Percentiles rank a stretch among this genome's conserved stretches.
Evolutionary conservation across 2,329 filamentous ascomycete species (phyloP).

Genomic region (Thielaviopsis populi): DNA sequence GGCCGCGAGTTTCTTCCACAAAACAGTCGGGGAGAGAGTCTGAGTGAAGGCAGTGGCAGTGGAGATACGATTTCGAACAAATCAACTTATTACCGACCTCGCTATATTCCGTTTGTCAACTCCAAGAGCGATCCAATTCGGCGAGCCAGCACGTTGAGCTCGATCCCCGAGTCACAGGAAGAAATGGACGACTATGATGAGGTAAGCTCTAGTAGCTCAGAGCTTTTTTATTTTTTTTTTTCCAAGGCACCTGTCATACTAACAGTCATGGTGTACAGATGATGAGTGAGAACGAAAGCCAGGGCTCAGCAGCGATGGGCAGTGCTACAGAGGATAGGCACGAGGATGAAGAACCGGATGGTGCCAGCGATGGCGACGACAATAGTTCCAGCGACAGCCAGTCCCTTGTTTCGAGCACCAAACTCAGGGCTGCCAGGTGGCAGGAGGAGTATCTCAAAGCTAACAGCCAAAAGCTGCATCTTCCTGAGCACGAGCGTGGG

Average conservation of each 20-base stretch:
- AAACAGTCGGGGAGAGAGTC: neutral
- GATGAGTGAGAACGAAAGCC: neutral
- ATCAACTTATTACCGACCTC: conserved; percentile 8
- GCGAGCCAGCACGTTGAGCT: conserved; percentile 11
- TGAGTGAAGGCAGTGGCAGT: neutral
- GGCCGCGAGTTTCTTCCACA: neutral
- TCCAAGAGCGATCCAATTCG: conserved; percentile 15
- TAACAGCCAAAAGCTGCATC: neutral
- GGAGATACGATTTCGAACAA: neutral
- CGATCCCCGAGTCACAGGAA: conserved; percentile 15
- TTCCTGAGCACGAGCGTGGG: conserved; percentile 14
- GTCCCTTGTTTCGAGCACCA: neutral
- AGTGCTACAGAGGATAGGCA: neutral
- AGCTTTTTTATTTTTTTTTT: too few species aligned
- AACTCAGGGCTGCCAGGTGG: neutral
- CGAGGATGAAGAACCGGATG: neutral
- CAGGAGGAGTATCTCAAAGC: conserved; percentile 11
- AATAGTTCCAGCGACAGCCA: neutral
- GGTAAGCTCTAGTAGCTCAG: neutral
- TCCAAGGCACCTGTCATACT: neutral
- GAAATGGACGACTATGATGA: conserved; percentile 5
- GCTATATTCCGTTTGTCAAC: conserved; percentile 15
- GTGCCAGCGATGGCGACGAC: conserved; percentile 3
- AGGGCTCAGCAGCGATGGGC: neutral
- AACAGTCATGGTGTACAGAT: neutral